These are phyloP conservation scores for Fistulinella prunicolor DNA, from an alignment of 768 basidiomycete genomes.

Conservation along the genomic window DNA sequence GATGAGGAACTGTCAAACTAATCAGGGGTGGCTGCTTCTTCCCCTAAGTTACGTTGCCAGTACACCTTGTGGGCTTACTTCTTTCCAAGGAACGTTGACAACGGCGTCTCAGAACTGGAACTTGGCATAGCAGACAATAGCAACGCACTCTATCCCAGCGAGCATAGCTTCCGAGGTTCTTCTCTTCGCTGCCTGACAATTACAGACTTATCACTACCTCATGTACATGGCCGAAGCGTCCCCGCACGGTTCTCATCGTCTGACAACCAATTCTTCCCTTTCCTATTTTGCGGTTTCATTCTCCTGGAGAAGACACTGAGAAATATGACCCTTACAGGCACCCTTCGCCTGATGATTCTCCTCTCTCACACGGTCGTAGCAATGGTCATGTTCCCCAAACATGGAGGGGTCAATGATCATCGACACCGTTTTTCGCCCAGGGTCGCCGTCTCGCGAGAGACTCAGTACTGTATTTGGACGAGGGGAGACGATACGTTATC, in stretches of 20 bases:
- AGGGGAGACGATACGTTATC: slow-evolving; percentile 9
- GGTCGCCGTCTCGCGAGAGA: slow-evolving; percentile 4
- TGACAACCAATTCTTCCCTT: slow-evolving; percentile 1
- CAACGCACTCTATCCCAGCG: slow-evolving; percentile 1
- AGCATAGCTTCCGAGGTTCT: slow-evolving; percentile 5
- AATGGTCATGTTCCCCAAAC: slow-evolving; percentile 3
- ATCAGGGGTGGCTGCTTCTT: no score
- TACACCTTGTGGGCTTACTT: no score
- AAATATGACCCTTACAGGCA: slow-evolving; percentile 16
- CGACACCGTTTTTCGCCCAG: neutral
- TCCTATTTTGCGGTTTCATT: slow-evolving; percentile 2
- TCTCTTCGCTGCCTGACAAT: neutral
- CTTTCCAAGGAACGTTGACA: no score
- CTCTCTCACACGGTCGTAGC: slow-evolving; percentile 7
- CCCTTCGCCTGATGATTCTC: slow-evolving; percentile 22
- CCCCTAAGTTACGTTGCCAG: no score
- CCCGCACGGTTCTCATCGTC: neutral
- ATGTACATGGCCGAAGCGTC: slow-evolving; percentile 9
- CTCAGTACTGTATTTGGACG: no score
- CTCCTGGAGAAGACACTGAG: slow-evolving; percentile 4
- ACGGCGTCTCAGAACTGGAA: slow-evolving; percentile 1
- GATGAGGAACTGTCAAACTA: no score
- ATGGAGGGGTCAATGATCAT: slow-evolving; percentile 9
- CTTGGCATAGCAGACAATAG: neutral
- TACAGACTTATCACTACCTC: slow-evolving; percentile 14